Percentiles rank a stretch among this genome's conserved stretches.
These are phyloP conservation scores for Gymnopilus junonius DNA, from an alignment of 768 basidiomycete species.

Conservation along the genomic window DNA sequence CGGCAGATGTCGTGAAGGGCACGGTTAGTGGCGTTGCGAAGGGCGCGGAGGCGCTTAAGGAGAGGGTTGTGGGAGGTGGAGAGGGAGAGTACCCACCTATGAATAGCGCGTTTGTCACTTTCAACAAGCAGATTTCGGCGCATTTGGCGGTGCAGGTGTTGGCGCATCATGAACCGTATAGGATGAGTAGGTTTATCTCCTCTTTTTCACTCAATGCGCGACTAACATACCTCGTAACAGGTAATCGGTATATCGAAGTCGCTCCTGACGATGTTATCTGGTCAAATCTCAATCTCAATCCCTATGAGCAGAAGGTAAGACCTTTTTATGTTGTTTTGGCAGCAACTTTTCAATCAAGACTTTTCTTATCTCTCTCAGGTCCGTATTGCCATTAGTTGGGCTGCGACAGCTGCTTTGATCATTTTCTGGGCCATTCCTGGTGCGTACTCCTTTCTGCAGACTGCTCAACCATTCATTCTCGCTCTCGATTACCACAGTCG, in stretches of 20 bases:
- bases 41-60: conserved; percentile 28
- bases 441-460: conserved; percentile 29
- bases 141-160: conserved; percentile 83
- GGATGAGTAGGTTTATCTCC: conserved; percentile 57
- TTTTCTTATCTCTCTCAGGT: conserved; percentile 28
- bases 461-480: not conserved
- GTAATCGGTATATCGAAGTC: conserved; percentile 76
- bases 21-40: conserved; percentile 30
- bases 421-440: conserved; percentile 89
- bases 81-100: conserved; percentile 56
- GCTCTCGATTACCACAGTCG: conserved; percentile 45
- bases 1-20: conserved; percentile 25
- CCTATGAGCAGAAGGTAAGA: conserved; percentile 75
- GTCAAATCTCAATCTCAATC: conserved; percentile 87
- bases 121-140: conserved; percentile 91
- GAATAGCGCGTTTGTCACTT: conserved; percentile 85
- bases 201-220: not conserved
- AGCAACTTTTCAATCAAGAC: not conserved
- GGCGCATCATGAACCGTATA: conserved; percentile 80
- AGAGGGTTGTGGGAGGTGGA: conserved; percentile 17
- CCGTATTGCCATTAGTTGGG: conserved; percentile 70
- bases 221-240: conserved; percentile 23
- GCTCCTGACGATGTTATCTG: conserved; percentile 91
- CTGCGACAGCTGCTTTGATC: conserved; percentile 78
- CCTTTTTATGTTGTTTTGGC: not conserved